Evolutionary conservation across 371 early-diverging fungal species (phyloP).

Genomic region (Amoeboradix gromovi): DNA sequence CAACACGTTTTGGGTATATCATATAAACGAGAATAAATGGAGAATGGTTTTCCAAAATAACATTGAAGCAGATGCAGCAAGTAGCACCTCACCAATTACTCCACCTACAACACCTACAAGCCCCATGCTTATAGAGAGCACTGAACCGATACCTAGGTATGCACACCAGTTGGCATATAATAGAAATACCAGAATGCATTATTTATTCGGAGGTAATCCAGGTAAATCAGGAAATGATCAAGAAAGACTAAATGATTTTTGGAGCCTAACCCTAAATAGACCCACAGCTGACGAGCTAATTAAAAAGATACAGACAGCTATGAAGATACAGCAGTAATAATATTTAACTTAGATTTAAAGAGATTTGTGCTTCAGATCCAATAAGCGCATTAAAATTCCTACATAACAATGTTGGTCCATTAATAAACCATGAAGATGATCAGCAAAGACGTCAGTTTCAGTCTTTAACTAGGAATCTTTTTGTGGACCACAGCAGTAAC

Average conservation of each 20-base stretch:
- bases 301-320: conserved; percentile 22
- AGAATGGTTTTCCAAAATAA: conserved; percentile 37
- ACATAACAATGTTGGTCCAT: conserved; percentile 22
- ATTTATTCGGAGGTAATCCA: conserved; percentile 66
- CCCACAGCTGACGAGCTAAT: conserved; percentile 26
- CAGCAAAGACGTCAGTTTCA: conserved; percentile 31
- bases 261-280: conserved; percentile 36
- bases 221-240: conserved; percentile 21
- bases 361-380: conserved; percentile 2
- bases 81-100: neutral
- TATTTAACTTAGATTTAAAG: conserved; percentile 16
- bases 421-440: conserved; percentile 31
- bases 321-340: conserved; percentile 36
- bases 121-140: conserved; percentile 9
- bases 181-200: conserved; percentile 22
- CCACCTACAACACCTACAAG: conserved; percentile 1
- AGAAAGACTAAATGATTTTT: conserved; percentile 47
- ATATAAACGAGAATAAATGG: conserved; percentile 29
- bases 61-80: conserved; percentile 2
- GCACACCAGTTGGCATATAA: conserved; percentile 63
- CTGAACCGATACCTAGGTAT: conserved; percentile 45
- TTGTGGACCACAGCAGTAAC: conserved; percentile 9
- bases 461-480: conserved; percentile 24
- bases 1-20: conserved; percentile 45
- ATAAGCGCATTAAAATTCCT: conserved; percentile 33